A percentile compares a stretch with the other conserved stretches of the same genome.
phyloP scores from a whole-genome alignment of 768 basidiomycete species.

The Lentinula sp. region DNA sequence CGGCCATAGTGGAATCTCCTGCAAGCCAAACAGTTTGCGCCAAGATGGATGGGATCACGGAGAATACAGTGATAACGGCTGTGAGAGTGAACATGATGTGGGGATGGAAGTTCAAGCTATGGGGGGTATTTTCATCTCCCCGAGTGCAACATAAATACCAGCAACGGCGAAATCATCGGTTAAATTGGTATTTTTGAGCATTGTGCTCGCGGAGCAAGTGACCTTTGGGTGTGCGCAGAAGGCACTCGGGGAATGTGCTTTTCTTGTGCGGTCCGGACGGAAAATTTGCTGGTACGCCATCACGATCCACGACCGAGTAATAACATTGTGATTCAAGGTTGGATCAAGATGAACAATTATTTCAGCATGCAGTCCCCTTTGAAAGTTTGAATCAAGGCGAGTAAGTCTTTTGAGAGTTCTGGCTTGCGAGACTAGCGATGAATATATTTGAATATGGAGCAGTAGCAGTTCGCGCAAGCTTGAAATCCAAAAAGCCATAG shows the following conservation, averaged over 20 bases:
- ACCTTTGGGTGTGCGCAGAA: not conserved
- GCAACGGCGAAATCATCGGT: not conserved
- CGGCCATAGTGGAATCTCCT: constrained; percentile 40
- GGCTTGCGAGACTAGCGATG: too few relatives aligned
- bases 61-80: not conserved
- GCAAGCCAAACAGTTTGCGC: constrained; percentile 35
- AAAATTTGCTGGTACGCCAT: not conserved
- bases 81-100: not conserved
- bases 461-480: too few relatives aligned
- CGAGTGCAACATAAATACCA: not conserved
- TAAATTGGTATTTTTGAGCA: not conserved
- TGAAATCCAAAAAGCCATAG: too few relatives aligned
- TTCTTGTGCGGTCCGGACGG: not conserved
- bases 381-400: too few relatives aligned
- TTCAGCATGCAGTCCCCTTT: too few relatives aligned
- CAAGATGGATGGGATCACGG: not conserved
- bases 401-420: too few relatives aligned
- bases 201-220: not conserved
- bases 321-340: too few relatives aligned
- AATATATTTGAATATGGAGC: too few relatives aligned
- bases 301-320: too few relatives aligned
- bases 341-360: too few relatives aligned
- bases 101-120: not conserved
- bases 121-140: not conserved
- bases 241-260: not conserved